Evolutionary conservation across 2,329 filamentous ascomycete genomes (phyloP), one percentile per base, ranked within the genome.

Genomic region (Helicocarpus griseus): DNA sequence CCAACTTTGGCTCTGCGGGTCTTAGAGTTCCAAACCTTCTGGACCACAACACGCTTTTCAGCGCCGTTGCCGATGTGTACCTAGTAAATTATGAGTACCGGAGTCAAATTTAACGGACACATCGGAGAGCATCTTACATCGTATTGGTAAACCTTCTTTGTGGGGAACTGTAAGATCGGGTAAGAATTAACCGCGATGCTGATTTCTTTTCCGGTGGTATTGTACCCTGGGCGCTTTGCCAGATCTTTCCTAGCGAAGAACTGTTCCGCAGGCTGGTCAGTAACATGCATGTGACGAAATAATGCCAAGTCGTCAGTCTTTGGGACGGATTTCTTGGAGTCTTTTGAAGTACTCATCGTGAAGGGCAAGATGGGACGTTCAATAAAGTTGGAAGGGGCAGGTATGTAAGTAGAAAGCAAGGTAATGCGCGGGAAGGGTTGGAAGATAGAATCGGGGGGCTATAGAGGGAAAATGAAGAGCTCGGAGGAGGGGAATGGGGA

Each of bases 1-100:
- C 73, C 71, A 1, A 90, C 69, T 2, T 70, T 68, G 0, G 68
- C 55, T 64, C 86, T 78, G 5, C 89, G 76, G 0, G 71, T 67
- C 1, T 77, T 71, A 0, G 83, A 85, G 1, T 80, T 70, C 88
- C 89, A 96, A 26, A 89, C 78, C 64, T 87, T 89, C 65, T 81
- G 83, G 60, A 89, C 77, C 4, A 93, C 72, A 3, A 78, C 78
- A 4, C 78, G 75, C 67, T 85, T 87, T 52, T 84, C 77, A 0
- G 69, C 72, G 7, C 81, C 81, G 1, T 77, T 80, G 1, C 82
- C 80, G 40, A 91, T 77, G 3, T 77, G 63, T 24, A 95, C 73
- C 86, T 89, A 53, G 44, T 26, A 55, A 39, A 60, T 41, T n/a
- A 33, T 51, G 9, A 38, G 35, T 40, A 26, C 21, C 29, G 21